Percentiles rank a stretch among this genome's conserved stretches.
phyloP scores from a whole-genome alignment of 192 early-diverging fungal species.

The Linderina pennispora region DNA sequence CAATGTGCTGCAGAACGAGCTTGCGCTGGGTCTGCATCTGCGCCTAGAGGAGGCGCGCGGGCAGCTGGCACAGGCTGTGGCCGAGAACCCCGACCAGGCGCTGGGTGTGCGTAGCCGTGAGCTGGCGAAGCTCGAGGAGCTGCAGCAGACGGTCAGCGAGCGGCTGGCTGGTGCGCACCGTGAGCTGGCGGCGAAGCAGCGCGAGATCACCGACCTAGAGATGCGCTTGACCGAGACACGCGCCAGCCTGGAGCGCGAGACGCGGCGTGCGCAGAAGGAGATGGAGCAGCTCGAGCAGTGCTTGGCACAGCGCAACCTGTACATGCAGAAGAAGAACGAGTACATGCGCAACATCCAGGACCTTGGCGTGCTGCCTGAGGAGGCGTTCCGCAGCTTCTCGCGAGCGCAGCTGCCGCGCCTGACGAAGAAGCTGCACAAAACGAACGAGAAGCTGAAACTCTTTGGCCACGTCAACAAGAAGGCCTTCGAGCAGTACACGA shows the following conservation, averaged over 20 bases:
- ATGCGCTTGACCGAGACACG: conserved; percentile 33
- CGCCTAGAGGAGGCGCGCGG: conserved; percentile 59
- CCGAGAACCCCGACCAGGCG: conserved; percentile 44
- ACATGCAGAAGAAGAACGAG: conserved; percentile 83
- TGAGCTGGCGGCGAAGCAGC: conserved; percentile 35
- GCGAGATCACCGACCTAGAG: conserved; percentile 45
- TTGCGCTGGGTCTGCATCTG: conserved; percentile 62
- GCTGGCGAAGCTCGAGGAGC: conserved; percentile 20
- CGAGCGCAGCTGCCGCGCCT: conserved; percentile 48
- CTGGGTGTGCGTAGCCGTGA: conserved; percentile 34
- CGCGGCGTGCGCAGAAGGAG: conserved; percentile 22
- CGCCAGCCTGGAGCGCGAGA: conserved; percentile 22
- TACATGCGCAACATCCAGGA: conserved; percentile 84
- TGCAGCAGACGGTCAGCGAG: conserved; percentile 20
- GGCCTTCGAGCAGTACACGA: conserved; percentile 95
- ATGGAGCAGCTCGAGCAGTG: conserved; percentile 63
- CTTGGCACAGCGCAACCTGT: conserved; percentile 59
- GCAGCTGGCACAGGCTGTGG: conserved; percentile 51
- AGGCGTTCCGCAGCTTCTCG: conserved; percentile 66
- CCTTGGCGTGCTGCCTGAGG: conserved; percentile 91
- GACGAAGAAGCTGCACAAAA: conserved; percentile 62
- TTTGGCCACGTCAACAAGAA: conserved; percentile 97
- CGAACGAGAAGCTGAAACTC: conserved; percentile 82
- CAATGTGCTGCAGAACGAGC: conserved; percentile 64
- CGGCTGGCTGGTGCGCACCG: conserved; percentile 25